A percentile compares a stretch with the other conserved stretches of the same genome.
These are phyloP conservation scores for Trichoderma orchidacearum DNA, from an alignment of 495 filamentous ascomycete genomes.

Conservation along the genomic window DNA sequence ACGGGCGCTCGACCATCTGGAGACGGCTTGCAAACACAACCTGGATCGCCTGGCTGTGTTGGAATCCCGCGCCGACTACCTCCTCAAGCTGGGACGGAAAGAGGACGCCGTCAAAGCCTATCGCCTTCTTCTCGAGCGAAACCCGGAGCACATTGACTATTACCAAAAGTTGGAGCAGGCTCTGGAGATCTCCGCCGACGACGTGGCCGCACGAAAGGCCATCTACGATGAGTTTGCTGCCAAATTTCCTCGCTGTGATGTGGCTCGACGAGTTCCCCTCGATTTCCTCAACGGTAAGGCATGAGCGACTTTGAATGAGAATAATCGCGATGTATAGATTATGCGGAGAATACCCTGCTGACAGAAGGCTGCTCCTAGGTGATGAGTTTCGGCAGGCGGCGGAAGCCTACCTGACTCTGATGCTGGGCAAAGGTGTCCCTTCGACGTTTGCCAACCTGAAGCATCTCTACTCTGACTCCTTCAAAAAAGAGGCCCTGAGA, in stretches of 20 bases:
- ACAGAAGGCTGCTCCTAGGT: constrained; percentile 33
- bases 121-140: constrained; percentile 65
- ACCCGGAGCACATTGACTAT: constrained; percentile 75
- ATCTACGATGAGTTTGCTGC: constrained; percentile 72
- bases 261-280: constrained; percentile 71
- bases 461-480: constrained; percentile 62
- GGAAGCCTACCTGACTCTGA: constrained; percentile 66
- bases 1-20: constrained; percentile 75
- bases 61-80: constrained; percentile 78
- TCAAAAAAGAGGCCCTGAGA: constrained; percentile 64
- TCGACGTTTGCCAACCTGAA: constrained; percentile 96
- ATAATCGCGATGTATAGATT: too few relatives aligned
- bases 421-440: constrained; percentile 92
- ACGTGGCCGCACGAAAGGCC: constrained; percentile 47
- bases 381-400: constrained; percentile 70
- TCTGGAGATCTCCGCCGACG: constrained; percentile 46
- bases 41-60: constrained; percentile 80
- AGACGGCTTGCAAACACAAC: constrained; percentile 58
- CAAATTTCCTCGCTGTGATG: constrained; percentile 72
- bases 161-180: constrained; percentile 63
- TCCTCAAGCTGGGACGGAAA: constrained; percentile 61
- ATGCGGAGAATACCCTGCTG: too few relatives aligned
- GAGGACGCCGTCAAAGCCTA: constrained; percentile 78
- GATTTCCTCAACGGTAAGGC: constrained; percentile 68
- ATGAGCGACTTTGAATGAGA: background rate